These are phyloP conservation scores for Tillandsia leiboldiana DNA, from an alignment of 176 grass and related monocot species.

Conservation along the genomic window DNA sequence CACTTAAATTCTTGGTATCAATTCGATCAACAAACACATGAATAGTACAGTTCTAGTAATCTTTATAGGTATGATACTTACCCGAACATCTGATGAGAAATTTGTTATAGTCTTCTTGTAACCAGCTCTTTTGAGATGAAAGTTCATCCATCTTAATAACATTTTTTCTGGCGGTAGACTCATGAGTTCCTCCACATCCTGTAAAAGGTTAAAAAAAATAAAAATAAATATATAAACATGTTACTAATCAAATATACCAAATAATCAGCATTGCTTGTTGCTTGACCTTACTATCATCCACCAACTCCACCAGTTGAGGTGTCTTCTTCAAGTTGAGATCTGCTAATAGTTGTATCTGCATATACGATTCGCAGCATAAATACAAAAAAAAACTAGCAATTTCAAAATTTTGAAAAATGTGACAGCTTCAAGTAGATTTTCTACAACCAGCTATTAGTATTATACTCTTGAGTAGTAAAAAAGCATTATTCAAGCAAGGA, in stretches of 20 bases:
- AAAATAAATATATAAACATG: not conserved
- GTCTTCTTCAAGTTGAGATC: slow-evolving; percentile 98
- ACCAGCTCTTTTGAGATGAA: slow-evolving; percentile 89
- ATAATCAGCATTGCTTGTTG: not conserved
- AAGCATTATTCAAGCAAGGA: slow-evolving; percentile 1
- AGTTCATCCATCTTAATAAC: slow-evolving; percentile 95
- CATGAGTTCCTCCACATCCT: slow-evolving; percentile 94
- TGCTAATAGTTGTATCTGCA: slow-evolving; percentile 96
- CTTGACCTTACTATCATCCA: slow-evolving; percentile 79
- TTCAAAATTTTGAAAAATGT: not conserved
- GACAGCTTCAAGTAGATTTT: not conserved
- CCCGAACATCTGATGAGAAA: slow-evolving; percentile 97
- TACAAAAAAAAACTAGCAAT: not conserved
- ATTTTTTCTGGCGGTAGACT: slow-evolving; percentile 85
- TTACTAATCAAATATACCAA: not conserved
- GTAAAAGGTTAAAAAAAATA: slow-evolving; percentile 26
- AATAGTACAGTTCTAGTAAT: too few species aligned
- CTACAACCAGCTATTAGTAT: not conserved
- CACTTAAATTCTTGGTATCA: too few species aligned
- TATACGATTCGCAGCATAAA: slow-evolving; percentile 3
- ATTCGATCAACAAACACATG: too few species aligned
- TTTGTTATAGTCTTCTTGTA: slow-evolving; percentile 98
- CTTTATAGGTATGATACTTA: slow-evolving; percentile 9
- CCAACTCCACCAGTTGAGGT: slow-evolving; percentile 80
- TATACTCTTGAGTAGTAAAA: not conserved